Evolutionary conservation across 768 basidiomycete genomes (phyloP), one percentile per base, ranked within the genome.

Genomic region (Neoboletus subvelutipes): DNA sequence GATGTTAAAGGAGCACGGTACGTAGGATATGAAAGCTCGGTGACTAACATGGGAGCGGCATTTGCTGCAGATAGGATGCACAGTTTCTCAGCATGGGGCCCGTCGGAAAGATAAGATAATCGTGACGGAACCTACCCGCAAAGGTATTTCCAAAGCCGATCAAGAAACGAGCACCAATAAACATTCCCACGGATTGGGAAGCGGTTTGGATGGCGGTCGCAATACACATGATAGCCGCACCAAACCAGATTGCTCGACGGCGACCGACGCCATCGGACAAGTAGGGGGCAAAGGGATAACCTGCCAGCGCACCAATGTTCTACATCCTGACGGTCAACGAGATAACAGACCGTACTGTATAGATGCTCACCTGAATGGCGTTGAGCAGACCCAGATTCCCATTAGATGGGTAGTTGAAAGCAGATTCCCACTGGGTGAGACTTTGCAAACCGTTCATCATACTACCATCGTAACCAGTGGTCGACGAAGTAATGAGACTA

Each of bases 391-490:
- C 86, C 18, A 89, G 75, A 52, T 75, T 83, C 22, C 81, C 77
- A 37, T 81, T 79, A 24, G 75, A 72, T 4, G 89, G 88, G 47
- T 75, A 45, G 58, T 77, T 62, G 71, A 90, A 91, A 67, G 83
- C 86, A 2, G 57, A 43, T 45, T 77, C 70, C 90, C 89, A 92
- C 60, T 85, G 81, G n/a, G 72, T 60, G 58, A 90, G 75, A 49
- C 84, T 83, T 70, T 91, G 88, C 43, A 91, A 76, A 67, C 86
- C 86, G 67, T 90, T 88, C 87, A 88, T 87, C 83, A 89, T 84
- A 69, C 82, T 84, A 55, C 86, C 86, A 67, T 89, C 88, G 65
- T 84, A 90, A 55, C 87, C 88, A 67, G 85, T 88, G 36, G 84
- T 87, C 12, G 86, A 86, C 18, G 87, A 87, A 13, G 87, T 88